Evolutionary conservation across 2,329 filamentous ascomycete species (phyloP).

Genomic region (Sporothrix pallida): DNA sequence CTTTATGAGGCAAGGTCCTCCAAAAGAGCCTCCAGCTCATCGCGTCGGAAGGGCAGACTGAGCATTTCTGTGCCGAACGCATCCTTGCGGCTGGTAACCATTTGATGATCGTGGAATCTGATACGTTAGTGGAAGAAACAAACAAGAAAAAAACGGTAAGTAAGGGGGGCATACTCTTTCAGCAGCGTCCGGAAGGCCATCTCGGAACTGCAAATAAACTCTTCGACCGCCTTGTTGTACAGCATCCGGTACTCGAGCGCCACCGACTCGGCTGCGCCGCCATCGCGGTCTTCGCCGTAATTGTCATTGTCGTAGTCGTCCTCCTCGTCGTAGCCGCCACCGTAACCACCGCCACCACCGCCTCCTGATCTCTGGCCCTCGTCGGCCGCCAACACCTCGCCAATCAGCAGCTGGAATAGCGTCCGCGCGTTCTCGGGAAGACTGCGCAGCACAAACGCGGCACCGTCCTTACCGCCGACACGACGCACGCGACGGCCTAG

Average conservation of each 20-base stretch:
- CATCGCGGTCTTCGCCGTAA: constrained; percentile 55
- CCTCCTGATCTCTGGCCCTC: constrained; percentile 60
- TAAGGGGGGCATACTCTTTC: constrained; percentile 71
- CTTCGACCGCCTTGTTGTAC: constrained; percentile 94
- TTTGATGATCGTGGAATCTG: constrained; percentile 95
- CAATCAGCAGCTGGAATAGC: constrained; percentile 82
- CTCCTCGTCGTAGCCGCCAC: constrained; percentile 77
- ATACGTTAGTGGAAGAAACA: constrained; percentile 3
- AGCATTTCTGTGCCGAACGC: constrained; percentile 82
- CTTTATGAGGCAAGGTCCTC: constrained; percentile 67
- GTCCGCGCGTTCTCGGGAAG: constrained; percentile 90
- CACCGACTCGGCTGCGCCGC: constrained; percentile 59
- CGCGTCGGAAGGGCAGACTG: constrained; percentile 81
- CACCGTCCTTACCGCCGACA: constrained; percentile 86
- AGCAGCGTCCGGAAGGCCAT: constrained; percentile 92
- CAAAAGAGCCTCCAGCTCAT: constrained; percentile 86
- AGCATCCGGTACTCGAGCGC: constrained; percentile 89
- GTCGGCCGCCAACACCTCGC: constrained; percentile 77
- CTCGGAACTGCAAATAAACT: constrained; percentile 96
- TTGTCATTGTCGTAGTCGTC: constrained; percentile 79
- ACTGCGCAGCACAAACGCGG: constrained; percentile 87
- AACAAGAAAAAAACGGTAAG: constrained; percentile 35
- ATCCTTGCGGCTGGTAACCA: constrained; percentile 90
- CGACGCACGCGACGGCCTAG: constrained; percentile 80
- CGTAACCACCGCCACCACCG: constrained; percentile 55